Evolutionary conservation across 1,139 yeast species (phyloP), one percentile per base, ranked within the genome.

Genomic region (Protomyces inundatus): DNA sequence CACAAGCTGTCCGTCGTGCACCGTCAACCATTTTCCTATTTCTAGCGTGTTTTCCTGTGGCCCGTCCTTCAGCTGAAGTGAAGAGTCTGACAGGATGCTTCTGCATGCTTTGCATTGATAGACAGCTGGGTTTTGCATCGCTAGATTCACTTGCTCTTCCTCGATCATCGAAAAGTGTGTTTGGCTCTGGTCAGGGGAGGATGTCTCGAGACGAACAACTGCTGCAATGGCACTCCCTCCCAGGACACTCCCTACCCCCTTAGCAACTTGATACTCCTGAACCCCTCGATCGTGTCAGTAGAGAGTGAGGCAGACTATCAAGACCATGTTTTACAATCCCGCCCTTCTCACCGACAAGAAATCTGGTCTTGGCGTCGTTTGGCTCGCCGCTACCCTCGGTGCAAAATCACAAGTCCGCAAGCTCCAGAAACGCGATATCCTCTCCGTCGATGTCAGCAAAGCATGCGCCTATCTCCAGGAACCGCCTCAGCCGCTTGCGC

Each of bases 401-500:
- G 50, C 67, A 9, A 69, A 69, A 46, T 68, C 70, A 10, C 57
- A 69, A 3, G 42, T 69, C 42, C 67, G 61, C 48, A 65, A 63
- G 36, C 66, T 69, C 6, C 69, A 69, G 6, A 66, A 69, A 40
- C 63, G 64, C 64, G 72, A 70, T 37, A 67, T 69, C 34, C 50
- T 70, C n/a, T 64, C 68, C 3, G 72, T 70, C 1, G 61, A 70
- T 34, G 68, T 70, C 16, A 64, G 68, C 3, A 64, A 65, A 30
- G 70, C 71, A 10, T 70, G 72, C 58, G 52, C 55, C 9, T 52
- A 66, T n/a, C 61, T 70, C 3, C 55, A 63, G 12, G 61, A 64
- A 50, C 72, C 72, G 5, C 66, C 71, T 7, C 70, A 69, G 59
- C 72, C 76, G 0, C 69, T 76, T 32, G 76, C 80, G 1, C 76